Evolutionary conservation across 2,329 filamentous ascomycete genomes (phyloP), one percentile per base, ranked within the genome.

Genomic region (Keithomyces neogunnii): DNA sequence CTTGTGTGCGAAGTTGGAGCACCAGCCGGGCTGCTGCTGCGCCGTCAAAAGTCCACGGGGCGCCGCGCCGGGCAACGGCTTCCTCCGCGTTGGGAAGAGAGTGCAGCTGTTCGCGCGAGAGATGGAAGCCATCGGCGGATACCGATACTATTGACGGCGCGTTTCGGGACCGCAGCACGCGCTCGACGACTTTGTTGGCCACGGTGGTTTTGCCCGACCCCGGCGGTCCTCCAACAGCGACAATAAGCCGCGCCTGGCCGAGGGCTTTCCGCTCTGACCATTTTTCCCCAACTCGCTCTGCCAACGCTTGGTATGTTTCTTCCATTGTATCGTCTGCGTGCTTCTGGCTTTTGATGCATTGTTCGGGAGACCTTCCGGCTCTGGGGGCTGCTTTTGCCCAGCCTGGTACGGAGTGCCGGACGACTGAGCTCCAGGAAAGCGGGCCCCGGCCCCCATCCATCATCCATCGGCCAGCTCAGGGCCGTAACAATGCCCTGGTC

Each of bases 1-100:
- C 36, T 7, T n/a, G 39, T 38, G 44, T 39, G 3, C 50, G 57
- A 10, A 65, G 56, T 8, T 45, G 46, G 11, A 49, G 51, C 2
- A 61, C 56, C 9, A 65, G 51, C 3, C 36, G 50, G 26, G 59
- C 58, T 28, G 57, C 57, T 1, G 50, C 60, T 9, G 50, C 53
- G 5, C 56, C 61, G 50, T 67, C 62, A 53, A 66, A 68, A 0
- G 64, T 66, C 63, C 64, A 68, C 9, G 62, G 60, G 3, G 64
- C 64, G 13, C 65, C 65, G n/a, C 64, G 57, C 5, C 62, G 60
- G 32, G 59, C 56, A 43, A 64, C 48, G 10, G 66, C 66, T 50
- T 67, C 63, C 5, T 48, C 52, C 19, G 58, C 58, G 50, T 67
- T 64, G 19, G 64, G 63, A n/a, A 65, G 57, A 4, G 58, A 56